A percentile compares a stretch with the other conserved stretches of the same genome.
Conservation (phyloP, 768 basidiomycete genomes). For the Kwoniella newhampshirensis region DNA sequence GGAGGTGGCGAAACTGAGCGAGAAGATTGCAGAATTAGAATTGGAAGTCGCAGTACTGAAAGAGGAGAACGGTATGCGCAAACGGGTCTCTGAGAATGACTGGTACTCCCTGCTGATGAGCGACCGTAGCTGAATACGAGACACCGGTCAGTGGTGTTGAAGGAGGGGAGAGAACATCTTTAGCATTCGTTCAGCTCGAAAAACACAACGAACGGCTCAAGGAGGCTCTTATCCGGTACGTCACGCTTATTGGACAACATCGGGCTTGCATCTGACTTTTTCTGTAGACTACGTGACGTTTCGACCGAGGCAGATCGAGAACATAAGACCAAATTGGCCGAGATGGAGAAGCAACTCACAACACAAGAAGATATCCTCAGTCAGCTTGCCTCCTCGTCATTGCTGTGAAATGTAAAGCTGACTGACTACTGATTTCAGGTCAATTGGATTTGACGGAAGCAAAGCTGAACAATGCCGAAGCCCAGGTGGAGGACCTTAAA, state of each 20-base stretch:
- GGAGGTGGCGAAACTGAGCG: conserved; percentile 75
- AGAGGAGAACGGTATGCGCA: conserved; percentile 57
- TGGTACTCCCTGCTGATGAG: not conserved
- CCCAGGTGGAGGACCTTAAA: conserved; percentile 90
- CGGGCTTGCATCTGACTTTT: too few relatives aligned
- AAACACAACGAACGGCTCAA: conserved; percentile 95
- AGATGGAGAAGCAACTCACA: conserved; percentile 85
- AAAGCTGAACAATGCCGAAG: conserved; percentile 82
- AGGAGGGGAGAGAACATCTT: conserved; percentile 58
- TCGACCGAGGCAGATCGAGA: conserved; percentile 84
- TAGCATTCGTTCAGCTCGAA: conserved; percentile 74
- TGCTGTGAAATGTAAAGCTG: not conserved
- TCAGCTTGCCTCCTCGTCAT: conserved; percentile 47
- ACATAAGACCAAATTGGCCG: conserved; percentile 71
- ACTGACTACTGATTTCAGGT: conserved; percentile 56
- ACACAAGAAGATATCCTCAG: conserved; percentile 77
- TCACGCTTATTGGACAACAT: too few relatives aligned
- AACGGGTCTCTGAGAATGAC: too few relatives aligned
- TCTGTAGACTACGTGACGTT: conserved; percentile 74
- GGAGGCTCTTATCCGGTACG: conserved; percentile 82
- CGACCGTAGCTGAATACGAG: conserved; percentile 47
- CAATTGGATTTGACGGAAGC: conserved; percentile 76
- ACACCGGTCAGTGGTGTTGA: conserved; percentile 39
- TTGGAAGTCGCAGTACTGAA: conserved; percentile 79
- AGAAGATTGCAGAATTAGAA: conserved; percentile 73